Base-by-base conservation (phyloP, 2,329 filamentous ascomycete species). In the Aspergillus unguis region DNA sequence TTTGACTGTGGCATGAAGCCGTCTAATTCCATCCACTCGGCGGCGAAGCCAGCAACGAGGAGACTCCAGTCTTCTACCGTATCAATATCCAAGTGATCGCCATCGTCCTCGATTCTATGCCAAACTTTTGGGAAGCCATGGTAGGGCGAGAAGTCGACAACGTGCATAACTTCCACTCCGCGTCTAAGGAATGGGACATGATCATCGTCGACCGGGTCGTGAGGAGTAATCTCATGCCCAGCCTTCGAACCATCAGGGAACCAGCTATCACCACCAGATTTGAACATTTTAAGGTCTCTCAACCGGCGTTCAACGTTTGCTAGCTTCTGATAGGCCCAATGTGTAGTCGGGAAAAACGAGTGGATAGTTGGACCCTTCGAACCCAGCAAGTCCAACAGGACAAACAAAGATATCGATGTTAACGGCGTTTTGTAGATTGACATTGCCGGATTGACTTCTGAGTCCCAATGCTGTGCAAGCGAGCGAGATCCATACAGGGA, bases 21-120 rank as follows among this genome's bases (percentile, higher is more conserved):
- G 58, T 86, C 84, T 55, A 97, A 72, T 60, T 95, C 92, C 82
- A 97, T 83, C 91, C 92, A 97, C 72, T 97, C 92, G 0, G 88
- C 86, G 32, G 85, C 82, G 74, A 97, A 99, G 0, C 85, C 92
- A 1, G 88, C 86, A 5, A 92, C 78, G 44, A 99, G 85, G 68
- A 82, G 85, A 17, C 87, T 84, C 94, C 94, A 99, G 70, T 99
- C 94, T 62, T 88, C 82, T 33, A 92, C 83, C 0, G 88, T 92
- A 6, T 83, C 77, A 60, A 86, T 75, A 69, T 99, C 90, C 51
- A 99, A 74, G 72, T 97, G 88, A 60, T 86, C 85, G 2, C 84
- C 92, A 62, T 96, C 86, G 66, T 99, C 94, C 0, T 85, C 75
- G 63, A 91, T 84, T 1, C 79, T 86, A 73, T 99, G 94, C 94